Evolutionary conservation across 192 early-diverging fungal species (phyloP), one percentile per base, ranked within the genome.

Genomic region (Coemansia sp.): DNA sequence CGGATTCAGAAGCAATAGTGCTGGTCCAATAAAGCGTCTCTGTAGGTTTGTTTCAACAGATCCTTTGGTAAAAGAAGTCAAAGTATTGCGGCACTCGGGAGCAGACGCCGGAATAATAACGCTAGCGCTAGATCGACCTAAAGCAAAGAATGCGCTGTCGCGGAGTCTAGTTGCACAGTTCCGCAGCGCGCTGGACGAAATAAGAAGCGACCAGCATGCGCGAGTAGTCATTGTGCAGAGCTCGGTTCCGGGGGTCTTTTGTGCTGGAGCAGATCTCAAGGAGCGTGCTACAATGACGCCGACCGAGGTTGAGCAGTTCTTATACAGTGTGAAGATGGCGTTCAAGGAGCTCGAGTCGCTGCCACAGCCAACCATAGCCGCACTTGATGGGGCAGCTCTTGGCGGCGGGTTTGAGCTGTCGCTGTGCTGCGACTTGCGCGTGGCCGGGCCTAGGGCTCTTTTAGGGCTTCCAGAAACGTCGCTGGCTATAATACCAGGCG

Each of bases 231-330:
- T 97, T 51, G 40, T 98, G 56, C 87, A 88, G 61, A 93, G 92
- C 77, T 47, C 85, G 19, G 94, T 96, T 3, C 79, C 88, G 36
- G 80, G 88, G 6, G 93, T 93, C 26, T 98, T 98, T 73, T 98
- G 94, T 76, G 93, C 95, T 4, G 96, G 96, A 39, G 96, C 96
- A 1, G 96, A 98, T 77, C 77, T 98, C 69, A 97, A 95, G 88
- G 96, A 98, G 65, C 88, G 95, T 22, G 82, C 86, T 1, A 88
- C 80, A 21, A 97, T 97, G 95, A 77, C 85, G 37, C 84, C 83
- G 16, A 37, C 68, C 0, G 91, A 99, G 62, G 92, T 97, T 1
- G 87, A 86, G 51, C 80, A 87, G 62, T 97, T 97, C 68, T 86
- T 99, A n/a, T 76, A 90, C 65, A 85, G 76, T 42, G 79, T 99